Base-by-base conservation (phyloP, 768 basidiomycete species). In the Pilatotrama ljubarskyi region DNA sequence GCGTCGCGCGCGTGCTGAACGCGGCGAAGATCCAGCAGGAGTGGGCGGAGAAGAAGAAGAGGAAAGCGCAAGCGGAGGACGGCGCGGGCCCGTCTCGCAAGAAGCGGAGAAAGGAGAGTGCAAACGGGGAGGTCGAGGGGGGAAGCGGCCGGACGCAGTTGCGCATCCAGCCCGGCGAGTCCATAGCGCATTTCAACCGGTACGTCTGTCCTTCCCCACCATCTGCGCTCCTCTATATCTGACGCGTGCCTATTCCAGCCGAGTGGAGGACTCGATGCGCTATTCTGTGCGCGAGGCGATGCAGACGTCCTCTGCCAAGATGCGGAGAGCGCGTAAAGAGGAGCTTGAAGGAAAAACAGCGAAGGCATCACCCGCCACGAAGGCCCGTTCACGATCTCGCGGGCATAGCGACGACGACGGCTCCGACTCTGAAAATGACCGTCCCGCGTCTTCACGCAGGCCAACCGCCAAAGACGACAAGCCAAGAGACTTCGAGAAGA, bases 141-240 rank as follows among this genome's bases (percentile, higher is more conserved):
- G 36, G 47, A 15, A 63, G 51, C 5, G 29, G 13, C 36, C 41
- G 51, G 61, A 53, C 48, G 13, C 22, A 57, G 42, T 68, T 86
- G 40, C 75, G 67, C 46, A 90, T 90, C 26, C 77, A 80, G 57
- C 82, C 84, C 0, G 84, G 86, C 43, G 91, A 93, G 71, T 85
- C 88, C 0, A 78, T 92, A 52, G 78, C 82, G 55, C 86, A 90
- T 74, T 93, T 91, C 71, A 88, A 91, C 70, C 78, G 83, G 90
- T 90, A 65, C 51, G 82, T 71, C n/a, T 22, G 18, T 18, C 42
- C 22, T 35, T 6, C 29, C 17, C n/a, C 15, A 20, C 25, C 6
- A 8, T 29, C 3, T 10, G 47, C 18, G 29, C 10, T 42, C 57
- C 53, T 50, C 51, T 44, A 51, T 24, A 20, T 13, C 18, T 51